phyloP scores from a whole-genome alignment of 2,329 filamentous ascomycete species.

The Ophiostoma sp. region DNA sequence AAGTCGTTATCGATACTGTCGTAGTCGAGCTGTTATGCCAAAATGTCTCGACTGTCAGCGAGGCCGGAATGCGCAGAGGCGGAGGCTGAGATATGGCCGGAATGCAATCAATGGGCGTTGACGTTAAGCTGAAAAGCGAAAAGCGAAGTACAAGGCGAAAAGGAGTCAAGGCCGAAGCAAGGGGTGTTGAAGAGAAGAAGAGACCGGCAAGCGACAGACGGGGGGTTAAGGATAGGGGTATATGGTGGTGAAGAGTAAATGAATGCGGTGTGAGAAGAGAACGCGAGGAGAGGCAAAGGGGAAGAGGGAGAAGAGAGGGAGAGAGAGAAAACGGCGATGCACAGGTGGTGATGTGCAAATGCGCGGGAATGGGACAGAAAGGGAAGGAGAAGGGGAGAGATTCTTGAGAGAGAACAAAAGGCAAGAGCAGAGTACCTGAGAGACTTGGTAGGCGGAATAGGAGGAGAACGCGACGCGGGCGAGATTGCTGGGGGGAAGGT shows the following conservation, averaged over 20 bases:
- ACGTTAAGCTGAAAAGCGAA: too few relatives aligned
- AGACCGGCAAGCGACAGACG: neutral
- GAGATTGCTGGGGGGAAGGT: conserved; percentile 8
- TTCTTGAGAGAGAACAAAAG: conserved; percentile 28
- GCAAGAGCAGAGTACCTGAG: conserved; percentile 14
- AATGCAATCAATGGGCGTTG: neutral
- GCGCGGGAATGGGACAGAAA: conserved; percentile 24
- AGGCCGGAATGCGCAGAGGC: conserved; percentile 6
- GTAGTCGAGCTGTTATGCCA: neutral
- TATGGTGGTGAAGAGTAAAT: neutral
- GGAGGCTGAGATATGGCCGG: neutral
- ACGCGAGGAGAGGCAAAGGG: neutral
- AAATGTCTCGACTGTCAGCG: neutral
- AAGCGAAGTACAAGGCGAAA: neutral
- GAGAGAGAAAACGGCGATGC: conserved; percentile 27
- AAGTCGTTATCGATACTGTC: conserved; percentile 12
- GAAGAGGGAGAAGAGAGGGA: too few relatives aligned
- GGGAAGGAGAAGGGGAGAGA: conserved; percentile 31
- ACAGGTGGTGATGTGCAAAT: conserved; percentile 25
- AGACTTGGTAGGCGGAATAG: conserved; percentile 2
- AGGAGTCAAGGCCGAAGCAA: neutral
- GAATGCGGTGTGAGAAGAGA: neutral
- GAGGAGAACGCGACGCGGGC: neutral
- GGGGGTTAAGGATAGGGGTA: neutral
- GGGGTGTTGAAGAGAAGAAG: neutral